phyloP scores from a whole-genome alignment of 768 basidiomycete genomes.

The Suillus occidentalis region DNA sequence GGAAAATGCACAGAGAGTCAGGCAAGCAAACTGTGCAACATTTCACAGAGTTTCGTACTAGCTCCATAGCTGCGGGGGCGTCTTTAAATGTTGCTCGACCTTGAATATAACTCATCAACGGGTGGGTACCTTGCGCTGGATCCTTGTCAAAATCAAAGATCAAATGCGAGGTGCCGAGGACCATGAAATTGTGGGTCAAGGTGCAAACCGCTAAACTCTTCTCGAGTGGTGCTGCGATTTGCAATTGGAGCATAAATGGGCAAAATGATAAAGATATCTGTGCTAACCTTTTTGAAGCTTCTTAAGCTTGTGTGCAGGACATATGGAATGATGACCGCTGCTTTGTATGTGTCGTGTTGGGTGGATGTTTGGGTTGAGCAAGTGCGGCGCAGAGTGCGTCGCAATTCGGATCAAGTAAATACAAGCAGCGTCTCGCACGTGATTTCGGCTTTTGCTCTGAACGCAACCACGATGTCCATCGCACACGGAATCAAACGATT shows the following conservation, averaged over 20 bases:
- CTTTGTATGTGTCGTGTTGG: too few relatives aligned
- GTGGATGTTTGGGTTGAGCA: too few relatives aligned
- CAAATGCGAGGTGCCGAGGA: background rate
- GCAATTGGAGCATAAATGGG: background rate
- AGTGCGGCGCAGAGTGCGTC: too few relatives aligned
- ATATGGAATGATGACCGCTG: too few relatives aligned
- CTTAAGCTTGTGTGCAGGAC: too few relatives aligned
- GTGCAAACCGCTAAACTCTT: background rate
- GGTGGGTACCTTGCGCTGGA: background rate
- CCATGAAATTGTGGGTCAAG: background rate
- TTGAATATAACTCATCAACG: background rate
- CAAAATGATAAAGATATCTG: too few relatives aligned
- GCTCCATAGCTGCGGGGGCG: background rate
- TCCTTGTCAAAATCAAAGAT: background rate
- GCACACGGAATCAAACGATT: slow-evolving; percentile 75
- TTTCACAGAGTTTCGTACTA: background rate
- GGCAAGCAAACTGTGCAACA: background rate
- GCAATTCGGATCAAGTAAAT: too few relatives aligned
- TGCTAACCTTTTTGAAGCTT: too few relatives aligned
- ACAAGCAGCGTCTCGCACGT: background rate
- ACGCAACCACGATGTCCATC: slow-evolving; percentile 44
- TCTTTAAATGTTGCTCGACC: background rate
- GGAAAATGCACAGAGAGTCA: background rate
- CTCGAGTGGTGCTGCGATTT: background rate
- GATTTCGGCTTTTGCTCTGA: background rate